phyloP scores from a whole-genome alignment of 2,329 filamentous ascomycete genomes.

The Macrophomina pseudophaseolina region DNA sequence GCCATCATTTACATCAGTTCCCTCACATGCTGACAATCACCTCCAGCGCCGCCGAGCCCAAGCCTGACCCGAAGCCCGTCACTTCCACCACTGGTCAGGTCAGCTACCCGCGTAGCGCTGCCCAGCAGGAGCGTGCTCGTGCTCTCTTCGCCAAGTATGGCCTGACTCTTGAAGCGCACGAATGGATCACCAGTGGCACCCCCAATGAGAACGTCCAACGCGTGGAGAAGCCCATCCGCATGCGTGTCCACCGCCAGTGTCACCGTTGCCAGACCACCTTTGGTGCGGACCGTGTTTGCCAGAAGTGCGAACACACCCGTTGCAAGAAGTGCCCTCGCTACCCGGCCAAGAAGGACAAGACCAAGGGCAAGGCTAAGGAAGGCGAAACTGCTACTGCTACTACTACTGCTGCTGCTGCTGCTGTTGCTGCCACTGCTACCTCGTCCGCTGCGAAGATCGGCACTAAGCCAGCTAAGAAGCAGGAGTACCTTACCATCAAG shows the following conservation, averaged over 20 bases:
- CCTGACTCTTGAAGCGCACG: slow-evolving; percentile 46
- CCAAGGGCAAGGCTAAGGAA: slow-evolving; percentile 35
- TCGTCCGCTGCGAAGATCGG: slow-evolving; percentile 22
- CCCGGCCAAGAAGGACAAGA: slow-evolving; percentile 65
- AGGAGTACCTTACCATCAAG: slow-evolving; percentile 65
- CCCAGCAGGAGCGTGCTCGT: slow-evolving; percentile 47
- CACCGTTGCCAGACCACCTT: slow-evolving; percentile 81
- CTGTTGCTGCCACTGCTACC: not conserved
- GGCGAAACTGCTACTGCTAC: slow-evolving; percentile 36
- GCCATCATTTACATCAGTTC: slow-evolving; percentile 5
- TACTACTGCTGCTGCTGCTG: not conserved
- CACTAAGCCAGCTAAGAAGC: slow-evolving; percentile 33
- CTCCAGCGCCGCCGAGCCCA: slow-evolving; percentile 13
- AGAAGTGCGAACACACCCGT: slow-evolving; percentile 76
- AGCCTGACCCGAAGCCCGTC: slow-evolving; percentile 27
- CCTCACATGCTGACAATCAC: slow-evolving; percentile 5
- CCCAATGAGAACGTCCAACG: slow-evolving; percentile 51
- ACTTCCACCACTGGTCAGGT: slow-evolving; percentile 24
- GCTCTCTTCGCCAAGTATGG: slow-evolving; percentile 51
- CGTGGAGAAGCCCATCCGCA: slow-evolving; percentile 76
- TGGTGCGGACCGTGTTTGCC: slow-evolving; percentile 73
- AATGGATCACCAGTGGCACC: slow-evolving; percentile 39
- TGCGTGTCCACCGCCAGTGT: slow-evolving; percentile 79
- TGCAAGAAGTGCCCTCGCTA: slow-evolving; percentile 82
- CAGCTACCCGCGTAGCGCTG: slow-evolving; percentile 32